phyloP scores from a whole-genome alignment of 192 early-diverging fungal species.

The Linnemannia schmuckeri region DNA sequence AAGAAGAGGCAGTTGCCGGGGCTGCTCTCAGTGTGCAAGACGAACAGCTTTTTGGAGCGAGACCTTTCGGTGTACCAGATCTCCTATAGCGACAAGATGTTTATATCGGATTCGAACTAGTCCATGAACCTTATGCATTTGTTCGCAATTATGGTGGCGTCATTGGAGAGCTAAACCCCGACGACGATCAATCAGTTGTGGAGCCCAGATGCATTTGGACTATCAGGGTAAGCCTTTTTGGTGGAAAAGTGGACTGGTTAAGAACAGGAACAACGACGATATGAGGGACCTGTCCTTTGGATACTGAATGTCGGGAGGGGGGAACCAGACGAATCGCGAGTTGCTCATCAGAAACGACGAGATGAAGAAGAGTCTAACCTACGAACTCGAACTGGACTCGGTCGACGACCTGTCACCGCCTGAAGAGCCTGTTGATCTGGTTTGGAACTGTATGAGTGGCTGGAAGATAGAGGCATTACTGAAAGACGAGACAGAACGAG shows the following conservation, averaged over 20 bases:
- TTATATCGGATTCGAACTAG: slow-evolving; percentile 75
- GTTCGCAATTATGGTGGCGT: slow-evolving; percentile 62
- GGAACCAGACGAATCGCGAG: slow-evolving; percentile 10
- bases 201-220: slow-evolving; percentile 60
- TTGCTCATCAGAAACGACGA: neutral
- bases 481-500: neutral
- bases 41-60: slow-evolving; percentile 61
- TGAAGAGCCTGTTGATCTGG: neutral
- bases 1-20: slow-evolving; percentile 59
- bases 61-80: slow-evolving; percentile 60
- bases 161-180: slow-evolving; percentile 62
- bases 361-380: neutral
- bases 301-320: slow-evolving; percentile 16
- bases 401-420: neutral
- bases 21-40: slow-evolving; percentile 62
- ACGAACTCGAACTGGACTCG: neutral
- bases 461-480: neutral
- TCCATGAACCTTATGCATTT: slow-evolving; percentile 68
- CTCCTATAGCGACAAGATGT: slow-evolving; percentile 75
- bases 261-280: slow-evolving; percentile 59
- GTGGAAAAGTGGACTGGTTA: slow-evolving; percentile 65
- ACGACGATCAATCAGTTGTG: slow-evolving; percentile 49
- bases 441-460: slow-evolving; percentile 16
- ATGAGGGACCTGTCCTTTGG: slow-evolving; percentile 54
- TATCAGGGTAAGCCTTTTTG: slow-evolving; percentile 53